Evolutionary conservation across 2,329 filamentous ascomycete species (phyloP).

Genomic region (Fusarium oligoseptatum): DNA sequence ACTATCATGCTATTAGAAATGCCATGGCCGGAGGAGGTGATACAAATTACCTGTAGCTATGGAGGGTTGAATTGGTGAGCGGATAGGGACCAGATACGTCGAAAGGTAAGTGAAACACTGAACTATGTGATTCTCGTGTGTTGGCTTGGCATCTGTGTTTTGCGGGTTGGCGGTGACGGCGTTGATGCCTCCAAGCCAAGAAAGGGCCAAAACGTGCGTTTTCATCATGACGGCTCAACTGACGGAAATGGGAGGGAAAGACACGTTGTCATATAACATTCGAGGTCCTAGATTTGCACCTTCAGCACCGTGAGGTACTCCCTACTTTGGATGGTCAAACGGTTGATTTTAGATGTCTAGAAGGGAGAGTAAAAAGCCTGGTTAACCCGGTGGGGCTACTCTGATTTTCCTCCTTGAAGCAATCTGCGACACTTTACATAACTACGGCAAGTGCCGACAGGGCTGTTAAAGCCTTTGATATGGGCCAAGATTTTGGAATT

Average conservation of each 20-base stretch:
- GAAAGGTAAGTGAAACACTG: background rate
- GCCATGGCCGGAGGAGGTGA: background rate
- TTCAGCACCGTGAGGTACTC: background rate
- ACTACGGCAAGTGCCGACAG: background rate
- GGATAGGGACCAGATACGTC: background rate
- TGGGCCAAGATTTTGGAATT: background rate
- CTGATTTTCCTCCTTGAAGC: background rate
- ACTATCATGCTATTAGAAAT: background rate
- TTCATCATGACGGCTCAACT: background rate
- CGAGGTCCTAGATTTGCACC: background rate
- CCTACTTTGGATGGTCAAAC: background rate
- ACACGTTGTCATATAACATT: background rate
- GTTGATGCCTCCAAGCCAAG: background rate
- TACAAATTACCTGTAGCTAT: background rate
- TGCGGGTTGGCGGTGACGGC: background rate
- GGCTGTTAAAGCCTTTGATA: too few relatives aligned
- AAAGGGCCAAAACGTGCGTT: background rate
- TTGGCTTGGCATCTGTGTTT: background rate
- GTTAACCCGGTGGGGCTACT: background rate
- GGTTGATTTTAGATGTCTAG: background rate
- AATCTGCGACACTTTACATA: background rate
- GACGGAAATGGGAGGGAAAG: background rate
- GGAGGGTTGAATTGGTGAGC: background rate
- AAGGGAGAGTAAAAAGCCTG: background rate
- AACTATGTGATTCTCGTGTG: background rate